A percentile compares a stretch with the other conserved stretches of the same genome.
Evolutionary conservation across 208 protist species (phyloP).

Genomic region (Entamoeba dispar): DNA sequence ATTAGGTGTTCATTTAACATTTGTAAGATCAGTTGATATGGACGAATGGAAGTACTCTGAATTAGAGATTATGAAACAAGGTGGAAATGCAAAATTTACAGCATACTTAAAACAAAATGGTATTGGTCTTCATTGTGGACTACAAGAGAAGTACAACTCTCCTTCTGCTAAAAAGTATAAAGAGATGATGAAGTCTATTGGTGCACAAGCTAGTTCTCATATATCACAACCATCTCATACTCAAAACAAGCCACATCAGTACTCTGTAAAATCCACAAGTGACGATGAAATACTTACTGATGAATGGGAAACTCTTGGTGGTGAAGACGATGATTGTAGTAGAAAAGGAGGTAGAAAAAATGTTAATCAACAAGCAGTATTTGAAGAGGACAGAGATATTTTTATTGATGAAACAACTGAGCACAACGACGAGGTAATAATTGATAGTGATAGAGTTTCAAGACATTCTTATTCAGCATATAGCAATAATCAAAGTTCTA

Average conservation of each 20-base stretch:
- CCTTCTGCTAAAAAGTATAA: neutral
- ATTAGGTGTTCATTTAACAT: constrained; percentile 34
- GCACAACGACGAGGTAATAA: neutral
- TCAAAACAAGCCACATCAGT: neutral
- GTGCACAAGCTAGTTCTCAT: neutral
- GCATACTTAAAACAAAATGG: neutral
- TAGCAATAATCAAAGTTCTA: neutral
- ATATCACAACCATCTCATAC: neutral
- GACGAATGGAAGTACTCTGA: constrained; percentile 56
- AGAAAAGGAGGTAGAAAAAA: neutral
- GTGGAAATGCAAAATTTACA: neutral
- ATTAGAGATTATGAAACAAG: constrained; percentile 6
- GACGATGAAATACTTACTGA: neutral
- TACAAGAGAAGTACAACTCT: neutral
- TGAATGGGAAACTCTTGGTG: neutral
- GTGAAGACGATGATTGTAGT: neutral
- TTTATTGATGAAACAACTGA: neutral
- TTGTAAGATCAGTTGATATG: constrained; percentile 59
- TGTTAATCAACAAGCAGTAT: neutral
- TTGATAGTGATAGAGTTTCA: neutral
- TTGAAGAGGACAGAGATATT: neutral
- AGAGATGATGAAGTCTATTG: neutral
- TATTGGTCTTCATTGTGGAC: neutral
- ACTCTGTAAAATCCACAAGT: neutral
- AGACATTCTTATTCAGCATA: neutral